Evolutionary conservation across 2,329 filamentous ascomycete species (phyloP), one percentile per base, ranked within the genome.

Genomic region (Endocalyx cinctus): DNA sequence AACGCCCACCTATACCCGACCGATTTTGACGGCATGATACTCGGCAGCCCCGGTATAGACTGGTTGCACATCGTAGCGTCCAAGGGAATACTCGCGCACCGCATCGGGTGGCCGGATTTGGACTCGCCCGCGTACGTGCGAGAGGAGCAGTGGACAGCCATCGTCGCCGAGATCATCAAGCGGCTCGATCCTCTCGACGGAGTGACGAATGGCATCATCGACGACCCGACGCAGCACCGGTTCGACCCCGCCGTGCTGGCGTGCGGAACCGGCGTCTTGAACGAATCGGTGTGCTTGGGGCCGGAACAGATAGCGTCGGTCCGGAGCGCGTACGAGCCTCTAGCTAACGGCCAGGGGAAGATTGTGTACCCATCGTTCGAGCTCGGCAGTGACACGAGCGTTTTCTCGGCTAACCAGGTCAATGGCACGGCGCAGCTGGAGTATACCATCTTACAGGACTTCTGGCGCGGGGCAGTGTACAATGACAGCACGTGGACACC

Each of bases 21-120:
- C 6, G 69, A 74, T 36, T 73, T 74, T 35, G 67, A 74, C 40
- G 70, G 71, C 16, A 59, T 73, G n/a, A 47, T 74, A 3, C 67
- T 67, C 5, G 65, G 63, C 12, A 43, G 36, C 32, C 56, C 58
- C 20, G 68, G 64, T 6, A 10, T 51, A 16, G 28, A 49, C 34
- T 52, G 38, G 43, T 23, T 42, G 10, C 42, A 31, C 26, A 39
- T 47, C 33, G 34, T 47, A 16, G 42, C 41, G 5, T 70, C 62
- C 60, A 67, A 64, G 62, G 66, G 60, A 42, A 45, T 70, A 57
- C 27, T 50, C n/a, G 46, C 48, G 4, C 44, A 43, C 10, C 62
- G 62, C 12, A 42, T 62, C n/a, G 60, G 61, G 32, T 51, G 65
- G 11, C 63, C 57, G 3, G 47, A 62, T 10, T 63, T 63, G 46